Evolutionary conservation across 2,329 filamentous ascomycete genomes (phyloP).

Genomic region (Hirsutella minnesotensis): DNA sequence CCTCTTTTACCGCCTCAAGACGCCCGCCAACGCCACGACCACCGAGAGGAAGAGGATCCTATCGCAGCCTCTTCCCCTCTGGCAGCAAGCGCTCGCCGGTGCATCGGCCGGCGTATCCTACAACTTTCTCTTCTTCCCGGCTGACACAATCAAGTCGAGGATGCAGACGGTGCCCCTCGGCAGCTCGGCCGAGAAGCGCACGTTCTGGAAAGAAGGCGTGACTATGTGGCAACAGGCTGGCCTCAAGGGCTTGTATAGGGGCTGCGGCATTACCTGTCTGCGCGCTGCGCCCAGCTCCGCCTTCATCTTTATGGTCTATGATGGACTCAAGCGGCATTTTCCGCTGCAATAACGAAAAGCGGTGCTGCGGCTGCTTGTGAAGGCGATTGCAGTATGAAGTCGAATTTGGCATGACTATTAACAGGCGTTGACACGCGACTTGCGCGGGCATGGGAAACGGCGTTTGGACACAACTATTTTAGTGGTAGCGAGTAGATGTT

Average conservation of each 20-base stretch:
- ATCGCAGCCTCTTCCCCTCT: slow-evolving; percentile 54
- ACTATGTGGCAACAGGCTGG: slow-evolving; percentile 76
- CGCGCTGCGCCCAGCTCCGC: slow-evolving; percentile 91
- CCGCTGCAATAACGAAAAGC: slow-evolving; percentile 25
- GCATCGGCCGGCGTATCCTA: slow-evolving; percentile 85
- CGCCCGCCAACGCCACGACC: slow-evolving; percentile 25
- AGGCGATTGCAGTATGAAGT: too few relatives aligned
- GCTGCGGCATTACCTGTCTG: slow-evolving; percentile 85
- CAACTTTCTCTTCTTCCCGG: slow-evolving; percentile 95
- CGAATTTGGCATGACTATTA: too few relatives aligned
- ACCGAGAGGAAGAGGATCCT: slow-evolving; percentile 27
- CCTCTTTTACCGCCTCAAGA: slow-evolving; percentile 51
- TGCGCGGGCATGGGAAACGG: too few relatives aligned
- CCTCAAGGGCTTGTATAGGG: slow-evolving; percentile 75
- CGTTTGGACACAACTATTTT: too few relatives aligned
- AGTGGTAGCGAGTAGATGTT: too few relatives aligned
- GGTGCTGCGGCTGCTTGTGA: not conserved
- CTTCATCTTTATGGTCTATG: slow-evolving; percentile 93
- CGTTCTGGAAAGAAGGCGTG: slow-evolving; percentile 61
- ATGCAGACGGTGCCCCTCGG: slow-evolving; percentile 82
- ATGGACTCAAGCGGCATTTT: slow-evolving; percentile 65
- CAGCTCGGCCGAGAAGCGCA: slow-evolving; percentile 40
- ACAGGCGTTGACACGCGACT: too few relatives aligned
- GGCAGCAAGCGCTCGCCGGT: slow-evolving; percentile 80
- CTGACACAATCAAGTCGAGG: slow-evolving; percentile 92